Percentiles rank a stretch among this genome's conserved stretches.
phyloP scores from a whole-genome alignment of 108 stramenopile genomes.

The Skeletonema tropicum region DNA sequence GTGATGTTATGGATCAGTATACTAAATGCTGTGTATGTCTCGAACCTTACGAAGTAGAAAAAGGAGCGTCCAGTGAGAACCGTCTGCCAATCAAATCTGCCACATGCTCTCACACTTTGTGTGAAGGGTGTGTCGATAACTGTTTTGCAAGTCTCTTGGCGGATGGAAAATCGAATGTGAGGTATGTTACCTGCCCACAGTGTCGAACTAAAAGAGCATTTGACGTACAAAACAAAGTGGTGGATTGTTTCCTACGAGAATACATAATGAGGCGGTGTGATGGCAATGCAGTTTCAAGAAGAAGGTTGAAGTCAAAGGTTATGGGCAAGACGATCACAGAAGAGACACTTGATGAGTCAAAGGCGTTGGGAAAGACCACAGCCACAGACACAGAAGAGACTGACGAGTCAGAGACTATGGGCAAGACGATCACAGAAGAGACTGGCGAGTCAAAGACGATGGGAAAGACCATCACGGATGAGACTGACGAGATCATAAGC shows the following conservation, averaged over 20 bases:
- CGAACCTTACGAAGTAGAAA: background rate
- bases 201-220: too few relatives aligned
- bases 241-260: conserved; percentile 1
- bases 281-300: background rate
- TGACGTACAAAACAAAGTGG: background rate
- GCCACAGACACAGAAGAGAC: too few relatives aligned
- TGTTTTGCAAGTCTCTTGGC: background rate
- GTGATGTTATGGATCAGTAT: background rate
- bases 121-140: background rate
- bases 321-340: background rate
- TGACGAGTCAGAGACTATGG: too few relatives aligned
- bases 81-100: conserved; percentile 2
- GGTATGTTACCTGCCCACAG: background rate
- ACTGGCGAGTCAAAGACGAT: too few relatives aligned
- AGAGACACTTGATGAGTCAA: too few relatives aligned
- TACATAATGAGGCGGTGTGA: background rate
- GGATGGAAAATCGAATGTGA: background rate
- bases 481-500: background rate
- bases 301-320: background rate
- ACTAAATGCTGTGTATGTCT: background rate
- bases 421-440: too few relatives aligned
- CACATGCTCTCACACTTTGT: background rate
- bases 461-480: too few relatives aligned
- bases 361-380: too few relatives aligned
- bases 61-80: background rate